Evolutionary conservation across 225 moss, liverwort and hornwort genomes (phyloP), one percentile per base, ranked within the genome.

Genomic region (Pseudoscleropodium purum): DNA sequence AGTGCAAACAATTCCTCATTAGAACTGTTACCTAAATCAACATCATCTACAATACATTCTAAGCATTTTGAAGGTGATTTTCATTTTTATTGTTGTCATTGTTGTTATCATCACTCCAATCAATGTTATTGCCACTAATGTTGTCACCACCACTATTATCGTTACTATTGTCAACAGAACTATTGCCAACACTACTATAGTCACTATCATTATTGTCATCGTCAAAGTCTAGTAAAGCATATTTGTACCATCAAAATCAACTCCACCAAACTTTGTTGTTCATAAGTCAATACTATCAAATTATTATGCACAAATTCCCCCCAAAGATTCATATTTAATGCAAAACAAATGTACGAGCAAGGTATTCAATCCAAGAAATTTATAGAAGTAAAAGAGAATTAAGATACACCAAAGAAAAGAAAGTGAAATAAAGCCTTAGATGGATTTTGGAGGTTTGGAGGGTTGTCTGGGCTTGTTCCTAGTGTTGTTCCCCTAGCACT

Each of bases 1-100:
- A 93, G 64, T 14, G 88, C 94, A 85, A 92, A 86, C 31, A 91
- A 63, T 76, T 93, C 89, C 83, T 93, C 89, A 88, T 93, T 90
- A 57, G 89, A 92, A 92, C 82, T 91, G 31, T 94, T 7, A 54
- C 1, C 1, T 4, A 2, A n/a, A 57, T 27, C 18, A 79, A 18
- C 57, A 57, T n/a, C 84, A 68, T 92, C 92, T 81, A 45, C 8
- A 45, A 8, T 47, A 24, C 16, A 36, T 64, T 10, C 11, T 0
- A 1, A 47, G 2, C 90, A 88, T 11, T 31, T 72, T 57, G 43
- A 17, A 57, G 5, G 24, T 23, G 25, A 59, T 29, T 79, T n/a
- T n/a, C 1, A 56, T 37, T 79, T 26, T 15, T 9, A 1, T 79
- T 37, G 10, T 56, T 15, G 9, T 56, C 24, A 24, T 20, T 2